Evolutionary conservation across 345 rosid species (phyloP).

Genomic region (Salix exigua): DNA sequence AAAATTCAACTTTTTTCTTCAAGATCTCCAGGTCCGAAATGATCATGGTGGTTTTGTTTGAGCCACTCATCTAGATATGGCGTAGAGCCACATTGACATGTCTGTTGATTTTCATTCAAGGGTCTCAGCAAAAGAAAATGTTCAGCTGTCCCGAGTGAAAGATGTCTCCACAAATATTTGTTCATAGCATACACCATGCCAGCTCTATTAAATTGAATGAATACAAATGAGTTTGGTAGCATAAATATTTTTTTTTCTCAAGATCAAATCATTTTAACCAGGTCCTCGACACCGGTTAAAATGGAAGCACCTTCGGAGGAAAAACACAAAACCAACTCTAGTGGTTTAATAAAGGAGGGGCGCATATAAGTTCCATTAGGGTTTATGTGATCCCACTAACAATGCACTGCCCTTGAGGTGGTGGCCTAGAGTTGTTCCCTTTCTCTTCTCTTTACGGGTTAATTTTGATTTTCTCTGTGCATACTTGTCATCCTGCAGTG

Average conservation of each 20-base stretch:
- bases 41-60: neutral
- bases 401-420: no score
- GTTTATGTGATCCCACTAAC: no score
- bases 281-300: no score
- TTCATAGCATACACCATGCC: neutral
- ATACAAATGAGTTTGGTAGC: neutral
- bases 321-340: no score
- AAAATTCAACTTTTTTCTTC: neutral
- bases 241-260: neutral
- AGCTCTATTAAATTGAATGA: neutral
- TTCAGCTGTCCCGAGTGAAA: neutral
- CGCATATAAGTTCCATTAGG: no score
- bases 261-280: no score
- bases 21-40: neutral
- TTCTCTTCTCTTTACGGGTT: no score
- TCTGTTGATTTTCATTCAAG: no score
- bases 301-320: neutral
- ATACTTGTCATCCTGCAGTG: fast-evolving
- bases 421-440: no score
- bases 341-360: no score
- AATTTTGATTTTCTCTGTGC: no score
- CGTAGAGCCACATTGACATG: no score
- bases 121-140: neutral
- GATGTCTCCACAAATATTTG: neutral
- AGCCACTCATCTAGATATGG: neutral